Base-by-base conservation (phyloP, 768 basidiomycete genomes). In the Tulasnella sp. region DNA sequence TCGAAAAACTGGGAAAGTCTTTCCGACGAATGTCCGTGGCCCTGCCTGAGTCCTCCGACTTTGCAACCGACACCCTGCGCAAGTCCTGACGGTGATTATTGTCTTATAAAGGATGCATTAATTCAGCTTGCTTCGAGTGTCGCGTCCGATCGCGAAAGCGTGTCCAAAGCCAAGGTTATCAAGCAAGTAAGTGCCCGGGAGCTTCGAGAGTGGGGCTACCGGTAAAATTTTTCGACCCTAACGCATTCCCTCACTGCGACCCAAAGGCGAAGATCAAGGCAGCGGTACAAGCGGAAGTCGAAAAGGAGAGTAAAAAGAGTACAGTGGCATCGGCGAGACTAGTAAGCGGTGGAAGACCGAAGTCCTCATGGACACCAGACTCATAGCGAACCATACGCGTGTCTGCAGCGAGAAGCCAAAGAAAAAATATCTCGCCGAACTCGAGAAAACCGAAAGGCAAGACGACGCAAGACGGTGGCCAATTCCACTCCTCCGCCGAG, bases 21-120 rank as follows among this genome's bases (percentile, higher is more conserved):
- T 77, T 41, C 54, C 54, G 76, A 50, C 34, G 48, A 48, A 77
- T 77, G 76, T 77, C 54, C 48, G 76, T 77, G 41, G 76, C 76
- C 54, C 46, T 77, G 76, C 28, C 40, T 75, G 48, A 77, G 42
- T 50, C 44, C 54, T n/a, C 48, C 54, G 76, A 77, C 76, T 50
- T 50, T 69, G 34, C 64, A 69, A 69, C 64, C 64, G 64, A 37
- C 31, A 28, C 64, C 72, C 41, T 75, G 34, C 74, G 42, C 22
- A 14, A 37, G 44, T 44, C 41, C 42, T 50, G 74, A 50, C 74
- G 74, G 74, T 18, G 48, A 75, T 40, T 75, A 42, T 41, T 34
- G 50, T 78, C 77, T 46, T 60, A 16, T 58, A 42, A 37, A 78
- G 77, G 77, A 78, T 42, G 77, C 77, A 22, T 64, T 78, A 28